phyloP scores from a whole-genome alignment of 225 moss, liverwort and hornwort species.

The Climacium dendroides region DNA sequence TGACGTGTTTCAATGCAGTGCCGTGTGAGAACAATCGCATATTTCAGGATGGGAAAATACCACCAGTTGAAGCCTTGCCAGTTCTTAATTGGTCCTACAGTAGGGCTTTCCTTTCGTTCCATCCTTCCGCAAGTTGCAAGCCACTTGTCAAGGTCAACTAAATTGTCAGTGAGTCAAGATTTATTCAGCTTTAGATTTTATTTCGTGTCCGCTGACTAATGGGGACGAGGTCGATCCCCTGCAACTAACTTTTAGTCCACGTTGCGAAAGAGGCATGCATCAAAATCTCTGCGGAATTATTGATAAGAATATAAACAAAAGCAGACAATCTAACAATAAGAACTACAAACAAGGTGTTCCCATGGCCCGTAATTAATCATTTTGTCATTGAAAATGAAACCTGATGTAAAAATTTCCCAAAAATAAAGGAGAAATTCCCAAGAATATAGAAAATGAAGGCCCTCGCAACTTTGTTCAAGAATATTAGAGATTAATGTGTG shows the following conservation, averaged over 20 bases:
- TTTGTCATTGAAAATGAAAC: neutral
- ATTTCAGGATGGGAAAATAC: neutral
- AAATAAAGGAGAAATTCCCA: neutral
- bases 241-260: neutral
- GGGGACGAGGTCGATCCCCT: neutral
- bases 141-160: neutral
- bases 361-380: neutral
- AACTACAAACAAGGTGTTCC: neutral
- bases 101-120: neutral
- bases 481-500: neutral
- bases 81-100: no score
- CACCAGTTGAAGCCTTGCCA: no score
- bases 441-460: neutral
- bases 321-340: neutral
- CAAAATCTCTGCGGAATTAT: neutral
- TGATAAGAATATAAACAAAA: neutral
- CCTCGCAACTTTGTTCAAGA: neutral
- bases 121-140: neutral
- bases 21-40: neutral
- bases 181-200: neutral
- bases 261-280: neutral
- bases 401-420: neutral
- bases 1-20: neutral
- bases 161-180: neutral
- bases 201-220: neutral